Evolutionary conservation across 345 rosid genomes (phyloP), one percentile per base, ranked within the genome.

Genomic region (Dovyalis caffra): DNA sequence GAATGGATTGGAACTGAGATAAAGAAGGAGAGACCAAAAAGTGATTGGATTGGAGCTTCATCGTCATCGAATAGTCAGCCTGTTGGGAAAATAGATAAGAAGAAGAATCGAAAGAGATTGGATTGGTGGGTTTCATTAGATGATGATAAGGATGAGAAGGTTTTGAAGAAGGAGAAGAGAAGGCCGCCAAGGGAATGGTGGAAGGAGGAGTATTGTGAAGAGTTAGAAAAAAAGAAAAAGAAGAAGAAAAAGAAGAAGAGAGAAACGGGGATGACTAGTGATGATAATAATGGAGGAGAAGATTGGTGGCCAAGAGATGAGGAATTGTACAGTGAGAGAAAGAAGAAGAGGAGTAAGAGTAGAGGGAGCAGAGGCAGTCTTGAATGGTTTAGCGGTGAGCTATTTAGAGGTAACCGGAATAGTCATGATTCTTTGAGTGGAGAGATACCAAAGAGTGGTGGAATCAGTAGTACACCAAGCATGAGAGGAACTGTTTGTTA

Each of bases 401-500:
- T 90, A 2, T 86, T 90, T 81, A 83, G 85, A 82, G 88, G 82
- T 49, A 82, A 77, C 6, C 76, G 61, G 11, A 89, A 84, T 64
- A 90, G 95, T 79, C 86, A 80, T 66, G 97, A 90, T 76, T 90
- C 92, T 2, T 74, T 79, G 61, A 88, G 92, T 8, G 91, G 98
- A 43, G 96, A 95, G 76, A 86, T 90, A 49, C 88, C 90, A 3
- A 89, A 77, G 79, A 91, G 97, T 66, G 89, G 90, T 21, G 95
- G 93, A 32, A 75, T 92, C 61, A 86, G 94, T 56, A 95, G 97
- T 79, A 92, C 99, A 0, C 99, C 97, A 10, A 95, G 99, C 74
- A 92, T 92, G 99, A 86, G 99, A 83, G 99, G 99, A 78, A 95
- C 97, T 1, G 88, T 95, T 58, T 92, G 97, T 77, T 95, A 95